Evolutionary conservation across 2,329 filamentous ascomycete species (phyloP), one percentile per base, ranked within the genome.

Genomic region (Cryoendolithus antarcticus): DNA sequence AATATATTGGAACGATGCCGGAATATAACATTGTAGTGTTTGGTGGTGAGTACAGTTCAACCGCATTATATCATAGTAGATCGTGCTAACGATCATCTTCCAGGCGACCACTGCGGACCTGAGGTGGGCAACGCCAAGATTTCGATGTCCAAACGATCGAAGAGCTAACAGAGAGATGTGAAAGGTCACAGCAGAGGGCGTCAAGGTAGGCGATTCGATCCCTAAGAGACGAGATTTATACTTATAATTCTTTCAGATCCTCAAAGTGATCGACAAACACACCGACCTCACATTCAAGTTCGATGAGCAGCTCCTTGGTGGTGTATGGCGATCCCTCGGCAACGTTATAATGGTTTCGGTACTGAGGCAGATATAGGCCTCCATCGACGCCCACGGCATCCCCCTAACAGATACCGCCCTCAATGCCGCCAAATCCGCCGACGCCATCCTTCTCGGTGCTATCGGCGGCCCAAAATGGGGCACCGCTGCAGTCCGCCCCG

Each of bases 391-490:
- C 11, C 77, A 77, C 56, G 84, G 85, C 52, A 73, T 67, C 24
- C 79, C 89, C 21, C 70, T 96, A 45, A 93, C 86, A 38, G 79
- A 91, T 52, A 77, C 82, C 54, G 85, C 86, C 45, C 81, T 96
- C 52, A 67, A 67, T 9, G 86, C 86, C 29, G 86, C 86, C 50
- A 88, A 93, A 63, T 69, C 73, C 37, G 86, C 88, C 47, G 82
- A 94, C 62, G 89, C 88, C 30, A 82, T 96, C 44, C 78, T 96
- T 43, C 78, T 96, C 40, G 89, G 88, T 50, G 86, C 89, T 51
- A 93, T 96, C 56, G 89, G 89, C 51, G 89, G 89, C n/a, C 89
- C 91, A 29, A 77, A 95, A 85, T 96, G 88, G 86, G 88, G 88
- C 44, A 91, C 86, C 27, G 85, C 84, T 49, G 66, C 77, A 42